These are phyloP conservation scores for Pseudocercospora eumusae DNA, from an alignment of 2,329 filamentous ascomycete genomes.

Conservation along the genomic window DNA sequence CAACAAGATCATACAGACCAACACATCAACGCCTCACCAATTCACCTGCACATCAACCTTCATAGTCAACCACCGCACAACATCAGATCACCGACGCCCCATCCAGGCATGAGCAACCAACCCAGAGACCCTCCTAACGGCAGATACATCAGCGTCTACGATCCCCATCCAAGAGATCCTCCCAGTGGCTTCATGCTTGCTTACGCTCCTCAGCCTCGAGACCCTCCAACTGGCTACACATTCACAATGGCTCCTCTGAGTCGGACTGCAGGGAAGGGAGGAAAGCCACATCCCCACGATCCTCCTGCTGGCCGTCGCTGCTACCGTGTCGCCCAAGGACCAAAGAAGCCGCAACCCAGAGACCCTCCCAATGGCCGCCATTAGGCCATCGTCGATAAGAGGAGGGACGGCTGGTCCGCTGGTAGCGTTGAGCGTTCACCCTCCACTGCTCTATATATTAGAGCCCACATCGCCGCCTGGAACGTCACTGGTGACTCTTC, in stretches of 20 bases:
- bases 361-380: neutral
- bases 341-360: neutral
- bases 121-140: neutral
- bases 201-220: neutral
- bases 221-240: neutral
- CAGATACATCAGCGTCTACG: neutral
- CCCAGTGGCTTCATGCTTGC: neutral
- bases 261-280: neutral
- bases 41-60: neutral
- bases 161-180: neutral
- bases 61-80: neutral
- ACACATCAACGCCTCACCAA: slow-evolving; percentile 1
- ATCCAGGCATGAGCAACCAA: neutral
- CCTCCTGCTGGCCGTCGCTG: neutral
- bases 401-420: neutral
- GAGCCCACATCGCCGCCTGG: neutral
- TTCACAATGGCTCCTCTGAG: neutral
- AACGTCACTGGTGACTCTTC: neutral
- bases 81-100: neutral
- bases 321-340: neutral
- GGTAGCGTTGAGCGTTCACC: neutral
- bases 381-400: neutral
- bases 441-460: neutral
- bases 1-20: neutral
- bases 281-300: neutral